Evolutionary conservation across 1,284 basidiomycete species (phyloP), one percentile per base, ranked within the genome.

Genomic region (Earliella scabrosa): DNA sequence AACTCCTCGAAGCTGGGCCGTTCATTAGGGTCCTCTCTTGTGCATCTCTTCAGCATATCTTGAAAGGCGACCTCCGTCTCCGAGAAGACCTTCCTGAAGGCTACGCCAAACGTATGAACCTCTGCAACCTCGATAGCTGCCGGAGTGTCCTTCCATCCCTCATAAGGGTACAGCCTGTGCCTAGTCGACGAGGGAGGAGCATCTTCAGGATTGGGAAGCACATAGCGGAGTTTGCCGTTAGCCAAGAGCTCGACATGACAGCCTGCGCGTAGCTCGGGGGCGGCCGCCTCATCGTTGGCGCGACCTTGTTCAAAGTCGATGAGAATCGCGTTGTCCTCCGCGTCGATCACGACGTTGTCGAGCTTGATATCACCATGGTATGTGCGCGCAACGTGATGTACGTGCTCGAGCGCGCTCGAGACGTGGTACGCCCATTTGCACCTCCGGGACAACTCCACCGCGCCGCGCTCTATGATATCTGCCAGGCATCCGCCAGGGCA

Each of bases 241-340:
- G 8, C 35, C 4, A 11, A n/a, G 4, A 46, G 6, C 4, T 24
- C 23, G 18, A 45, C 54, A 14, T 16, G n/a, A 11, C 34, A 44
- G 4, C 27, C 54, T 7, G 54, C 54, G n/a, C 21, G 35, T 4
- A 56, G 13, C 35, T 52, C 54, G 10, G 54, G 50, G 11, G 54
- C 45, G 4, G 40, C 45, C 3, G 38, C 38, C 11, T 45, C 50
- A 24, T 52, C 40, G 50, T 56, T 56, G 26, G 50, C 31, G 21
- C 54, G 49, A 6, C 44, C 39, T 32, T 56, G 54, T 50, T 56
- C 54, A n/a, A 48, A 43, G 45, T 56, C 54, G 34, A 56, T 56
- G 23, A 52, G 32, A 10, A 48, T 27, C 0, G 45, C 45, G 21
- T 56, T 20, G 29, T 47, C 49, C 24, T 56, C 20, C 50, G 38